Conservation (phyloP, 2,329 filamentous ascomycete species). For the Fusarium agapanthi region DNA sequence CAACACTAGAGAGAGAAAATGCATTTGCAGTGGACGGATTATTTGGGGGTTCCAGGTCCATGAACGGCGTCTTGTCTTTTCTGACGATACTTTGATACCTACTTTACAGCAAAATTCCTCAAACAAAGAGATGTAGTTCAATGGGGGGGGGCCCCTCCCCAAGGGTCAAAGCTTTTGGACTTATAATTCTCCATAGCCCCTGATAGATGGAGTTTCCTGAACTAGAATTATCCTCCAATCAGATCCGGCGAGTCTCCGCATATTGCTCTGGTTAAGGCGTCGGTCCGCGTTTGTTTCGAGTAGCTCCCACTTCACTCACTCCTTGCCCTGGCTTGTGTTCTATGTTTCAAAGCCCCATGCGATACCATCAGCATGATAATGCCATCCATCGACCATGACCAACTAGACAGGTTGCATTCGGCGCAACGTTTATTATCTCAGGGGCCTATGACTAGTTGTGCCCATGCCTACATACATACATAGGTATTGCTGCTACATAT, state of each 20-base stretch:
- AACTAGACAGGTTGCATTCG: slow-evolving; percentile 12
- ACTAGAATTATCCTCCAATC: slow-evolving; percentile 37
- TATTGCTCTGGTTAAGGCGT: slow-evolving; percentile 18
- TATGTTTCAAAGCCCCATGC: slow-evolving; percentile 43
- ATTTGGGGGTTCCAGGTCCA: slow-evolving; percentile 29
- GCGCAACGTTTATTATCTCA: neutral
- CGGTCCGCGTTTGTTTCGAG: slow-evolving; percentile 35
- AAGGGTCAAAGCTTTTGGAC: slow-evolving; percentile 30
- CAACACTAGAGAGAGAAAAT: slow-evolving; percentile 2
- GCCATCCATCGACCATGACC: neutral
- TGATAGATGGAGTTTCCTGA: slow-evolving; percentile 34
- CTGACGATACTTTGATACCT: slow-evolving; percentile 2
- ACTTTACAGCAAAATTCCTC: neutral
- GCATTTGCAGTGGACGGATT: slow-evolving; percentile 29
- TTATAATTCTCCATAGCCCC: slow-evolving; percentile 38
- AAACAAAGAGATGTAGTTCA: slow-evolving; percentile 15
- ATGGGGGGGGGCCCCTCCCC: slow-evolving; percentile 18
- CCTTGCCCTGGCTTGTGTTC: slow-evolving; percentile 21
- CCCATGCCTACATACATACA: neutral
- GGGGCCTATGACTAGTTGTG: neutral
- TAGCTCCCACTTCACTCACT: slow-evolving; percentile 1
- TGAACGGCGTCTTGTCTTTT: slow-evolving; percentile 15
- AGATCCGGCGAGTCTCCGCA: slow-evolving; percentile 17
- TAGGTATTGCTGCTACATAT: neutral
- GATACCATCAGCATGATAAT: slow-evolving; percentile 19